Percentiles rank a stretch among this genome's conserved stretches.
Evolutionary conservation across 2,329 filamentous ascomycete species (phyloP).

Genomic region (Diaporthe helianthi): DNA sequence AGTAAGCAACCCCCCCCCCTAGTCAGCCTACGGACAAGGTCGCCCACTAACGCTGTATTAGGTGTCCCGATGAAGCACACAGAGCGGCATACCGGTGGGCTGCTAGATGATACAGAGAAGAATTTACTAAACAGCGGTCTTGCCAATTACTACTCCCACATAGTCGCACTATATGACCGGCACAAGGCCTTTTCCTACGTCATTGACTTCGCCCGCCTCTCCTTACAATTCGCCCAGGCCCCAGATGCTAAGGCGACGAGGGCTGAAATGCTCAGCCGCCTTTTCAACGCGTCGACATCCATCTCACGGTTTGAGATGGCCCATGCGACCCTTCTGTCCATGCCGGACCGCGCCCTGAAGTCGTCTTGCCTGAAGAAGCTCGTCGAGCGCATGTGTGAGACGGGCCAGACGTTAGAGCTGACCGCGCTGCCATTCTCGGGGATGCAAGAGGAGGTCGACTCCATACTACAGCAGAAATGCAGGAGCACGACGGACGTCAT

Average conservation of each 20-base stretch:
- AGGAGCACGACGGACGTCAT: slow-evolving; percentile 71
- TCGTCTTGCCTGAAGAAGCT: slow-evolving; percentile 75
- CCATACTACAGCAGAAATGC: slow-evolving; percentile 76
- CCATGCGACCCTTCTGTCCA: slow-evolving; percentile 77
- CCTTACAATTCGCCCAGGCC: slow-evolving; percentile 67
- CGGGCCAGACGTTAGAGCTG: slow-evolving; percentile 70
- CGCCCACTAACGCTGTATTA: slow-evolving; percentile 43
- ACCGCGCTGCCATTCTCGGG: slow-evolving; percentile 80
- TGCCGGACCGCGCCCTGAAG: slow-evolving; percentile 76
- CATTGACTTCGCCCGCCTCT: slow-evolving; percentile 80
- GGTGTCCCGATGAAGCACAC: slow-evolving; percentile 54
- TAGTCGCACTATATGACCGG: slow-evolving; percentile 82
- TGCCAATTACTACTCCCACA: slow-evolving; percentile 85
- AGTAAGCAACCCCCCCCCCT: slow-evolving; percentile 66
- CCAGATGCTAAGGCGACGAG: slow-evolving; percentile 52
- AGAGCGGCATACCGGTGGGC: slow-evolving; percentile 65
- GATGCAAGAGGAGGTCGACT: slow-evolving; percentile 80
- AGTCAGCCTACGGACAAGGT: not conserved
- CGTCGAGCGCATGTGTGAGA: slow-evolving; percentile 72
- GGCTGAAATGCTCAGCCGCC: slow-evolving; percentile 78
- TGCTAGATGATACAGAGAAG: slow-evolving; percentile 80
- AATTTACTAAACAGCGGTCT: slow-evolving; percentile 73
- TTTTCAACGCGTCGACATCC: slow-evolving; percentile 83
- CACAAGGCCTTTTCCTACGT: slow-evolving; percentile 80
- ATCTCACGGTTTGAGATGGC: slow-evolving; percentile 83